Conservation (phyloP, 2,329 filamentous ascomycete species). For the Ophiocordyceps camponoti-floridani region DNA sequence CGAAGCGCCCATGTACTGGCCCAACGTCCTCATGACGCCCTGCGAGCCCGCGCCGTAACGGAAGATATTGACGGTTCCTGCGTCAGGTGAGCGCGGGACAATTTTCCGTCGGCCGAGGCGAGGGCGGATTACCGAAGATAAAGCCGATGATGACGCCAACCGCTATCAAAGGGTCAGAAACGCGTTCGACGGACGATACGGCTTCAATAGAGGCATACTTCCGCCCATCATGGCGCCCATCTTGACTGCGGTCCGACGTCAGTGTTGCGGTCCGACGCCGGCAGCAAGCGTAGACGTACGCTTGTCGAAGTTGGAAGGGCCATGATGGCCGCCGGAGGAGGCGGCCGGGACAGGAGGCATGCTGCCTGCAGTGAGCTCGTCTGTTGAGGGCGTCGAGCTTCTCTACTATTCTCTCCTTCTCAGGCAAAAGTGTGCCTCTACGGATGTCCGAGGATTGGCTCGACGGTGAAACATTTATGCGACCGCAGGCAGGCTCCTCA, state of each 20-base stretch:
- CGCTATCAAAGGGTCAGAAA: conserved; percentile 35
- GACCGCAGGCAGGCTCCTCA: conserved; percentile 1
- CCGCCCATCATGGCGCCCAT: conserved; percentile 98
- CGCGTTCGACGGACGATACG: background rate
- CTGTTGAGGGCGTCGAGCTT: no score
- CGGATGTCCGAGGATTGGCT: background rate
- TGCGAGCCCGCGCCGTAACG: conserved; percentile 86
- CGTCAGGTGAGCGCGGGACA: background rate
- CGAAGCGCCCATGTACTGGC: conserved; percentile 92
- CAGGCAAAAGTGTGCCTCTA: background rate
- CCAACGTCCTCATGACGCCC: conserved; percentile 82
- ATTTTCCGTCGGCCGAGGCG: background rate
- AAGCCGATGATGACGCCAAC: conserved; percentile 95
- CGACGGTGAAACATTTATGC: conserved; percentile 9
- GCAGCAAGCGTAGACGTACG: conserved; percentile 16
- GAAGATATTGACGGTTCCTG: conserved; percentile 86
- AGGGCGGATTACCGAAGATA: conserved; percentile 58
- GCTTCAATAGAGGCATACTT: conserved; percentile 47
- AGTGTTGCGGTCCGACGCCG: conserved; percentile 1
- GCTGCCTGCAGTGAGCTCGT: conserved; percentile 1
- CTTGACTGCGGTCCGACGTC: conserved; percentile 30
- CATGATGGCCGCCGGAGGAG: conserved; percentile 20
- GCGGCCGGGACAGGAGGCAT: conserved; percentile 25
- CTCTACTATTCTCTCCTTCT: background rate
- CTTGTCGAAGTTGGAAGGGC: conserved; percentile 36